Evolutionary conservation across 1,284 basidiomycete species (phyloP).

Genomic region (Sanghuangporus weigelae): DNA sequence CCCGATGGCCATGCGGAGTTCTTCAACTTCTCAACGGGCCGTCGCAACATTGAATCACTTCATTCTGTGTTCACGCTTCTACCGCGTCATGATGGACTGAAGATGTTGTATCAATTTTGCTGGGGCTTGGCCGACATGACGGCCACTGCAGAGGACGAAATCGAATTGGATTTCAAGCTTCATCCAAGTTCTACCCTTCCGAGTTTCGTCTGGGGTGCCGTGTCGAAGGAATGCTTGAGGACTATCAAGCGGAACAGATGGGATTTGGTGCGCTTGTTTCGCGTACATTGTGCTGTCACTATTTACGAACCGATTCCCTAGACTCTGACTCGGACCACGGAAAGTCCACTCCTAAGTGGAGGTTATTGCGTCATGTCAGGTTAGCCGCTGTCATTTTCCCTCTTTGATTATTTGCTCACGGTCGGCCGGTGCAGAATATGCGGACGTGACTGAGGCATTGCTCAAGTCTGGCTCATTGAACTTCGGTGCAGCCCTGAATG

Average conservation of each 20-base stretch:
- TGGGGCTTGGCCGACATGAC: constrained; percentile 70
- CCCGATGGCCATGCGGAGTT: constrained; percentile 73
- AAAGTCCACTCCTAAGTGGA: constrained; percentile 54
- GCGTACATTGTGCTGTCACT: not conserved
- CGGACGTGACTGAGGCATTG: constrained; percentile 75
- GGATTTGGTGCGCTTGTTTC: constrained; percentile 65
- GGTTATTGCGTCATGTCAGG: constrained; percentile 71
- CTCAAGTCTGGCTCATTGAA: constrained; percentile 61
- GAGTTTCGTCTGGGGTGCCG: constrained; percentile 80
- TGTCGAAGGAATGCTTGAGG: constrained; percentile 73
- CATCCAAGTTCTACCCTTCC: constrained; percentile 42
- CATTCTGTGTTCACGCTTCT: constrained; percentile 75
- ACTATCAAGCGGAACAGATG: constrained; percentile 68
- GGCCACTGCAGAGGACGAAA: constrained; percentile 59
- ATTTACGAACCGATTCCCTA: constrained; percentile 25
- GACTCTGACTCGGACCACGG: constrained; percentile 78
- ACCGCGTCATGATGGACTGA: constrained; percentile 79
- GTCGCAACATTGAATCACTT: constrained; percentile 68
- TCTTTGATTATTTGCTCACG: constrained; percentile 16
- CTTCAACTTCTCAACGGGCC: constrained; percentile 82
- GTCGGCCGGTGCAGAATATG: constrained; percentile 49
- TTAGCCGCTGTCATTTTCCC: constrained; percentile 23
- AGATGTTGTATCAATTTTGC: constrained; percentile 54
- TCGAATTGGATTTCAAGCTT: constrained; percentile 76
- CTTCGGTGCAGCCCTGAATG: constrained; percentile 52